Evolutionary conservation across 1,284 basidiomycete genomes (phyloP).

Genomic region (Boletellus dicymbophilus): DNA sequence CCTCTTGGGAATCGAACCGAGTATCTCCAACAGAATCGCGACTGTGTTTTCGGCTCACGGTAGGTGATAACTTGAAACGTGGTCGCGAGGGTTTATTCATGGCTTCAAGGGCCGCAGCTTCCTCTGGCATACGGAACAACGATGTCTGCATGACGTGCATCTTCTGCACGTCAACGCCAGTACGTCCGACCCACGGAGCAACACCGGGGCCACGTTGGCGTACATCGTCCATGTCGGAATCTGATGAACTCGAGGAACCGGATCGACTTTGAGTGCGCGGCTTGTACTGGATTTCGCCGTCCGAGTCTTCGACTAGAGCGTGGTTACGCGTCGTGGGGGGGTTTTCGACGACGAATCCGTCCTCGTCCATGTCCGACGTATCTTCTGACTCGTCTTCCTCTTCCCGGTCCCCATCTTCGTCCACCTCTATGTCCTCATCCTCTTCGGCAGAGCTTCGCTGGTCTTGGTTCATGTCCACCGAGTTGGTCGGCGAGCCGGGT

Average conservation of each 20-base stretch:
- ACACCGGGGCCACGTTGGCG: conserved; percentile 27
- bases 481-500: conserved; percentile 17
- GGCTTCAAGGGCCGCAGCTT: conserved; percentile 58
- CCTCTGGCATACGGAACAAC: conserved; percentile 76
- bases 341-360: conserved; percentile 40
- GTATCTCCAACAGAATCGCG: conserved; percentile 75
- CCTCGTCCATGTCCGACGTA: conserved; percentile 51
- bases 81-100: conserved; percentile 44
- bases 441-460: conserved; percentile 23
- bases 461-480: conserved; percentile 23
- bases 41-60: conserved; percentile 66
- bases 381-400: conserved; percentile 42
- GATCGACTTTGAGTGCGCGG: conserved; percentile 33
- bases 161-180: conserved; percentile 79
- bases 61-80: conserved; percentile 37
- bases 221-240: conserved; percentile 36
- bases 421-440: conserved; percentile 27
- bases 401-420: conserved; percentile 31
- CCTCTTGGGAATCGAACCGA: conserved; percentile 66
- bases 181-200: conserved; percentile 66
- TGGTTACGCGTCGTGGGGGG: conserved; percentile 32
- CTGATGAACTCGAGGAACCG: conserved; percentile 31
- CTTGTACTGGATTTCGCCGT: conserved; percentile 51
- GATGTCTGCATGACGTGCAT: conserved; percentile 93
- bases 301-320: conserved; percentile 50